Base-by-base conservation (phyloP, 108 stramenopile genomes). In the Fistulifera pelliculosa region DNA sequence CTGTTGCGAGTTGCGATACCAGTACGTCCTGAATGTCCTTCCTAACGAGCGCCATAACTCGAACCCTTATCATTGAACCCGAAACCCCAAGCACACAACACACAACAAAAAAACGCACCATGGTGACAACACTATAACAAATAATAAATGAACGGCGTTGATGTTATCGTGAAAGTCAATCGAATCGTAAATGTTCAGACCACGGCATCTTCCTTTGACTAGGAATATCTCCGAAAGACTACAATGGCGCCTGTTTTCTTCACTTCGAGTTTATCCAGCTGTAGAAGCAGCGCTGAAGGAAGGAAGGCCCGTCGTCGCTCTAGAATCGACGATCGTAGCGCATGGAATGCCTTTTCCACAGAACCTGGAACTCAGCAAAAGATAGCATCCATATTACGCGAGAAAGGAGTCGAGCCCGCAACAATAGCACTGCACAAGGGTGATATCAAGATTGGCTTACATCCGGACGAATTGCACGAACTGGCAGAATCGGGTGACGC, bases 321-420 rank as follows among this genome's bases (percentile, higher is more conserved):
- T 99, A 22, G 99, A 99, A 60, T 89, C 86, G 17, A 99, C 99
- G 47, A 98, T 99, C 56, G 87, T 98, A 27, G 89, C 97, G 0
- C 97, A 99, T 66, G 99, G 99, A 1, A 95, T 99, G 94, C 99
- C 99, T 5, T 98, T 75, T 65, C 99, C 99, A 8, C 69, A 96
- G 48, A 99, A 99, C 52, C 58, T 95, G n/a, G 55, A 92, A 45
- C 60, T 89, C 41, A 95, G 94, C 2, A 60, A 25, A 79, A 80
- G 22, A 66, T 90, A 3, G 81, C 81, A 54, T 6, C 41, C 38
- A 83, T 86, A 15, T 45, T 90, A 19, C 61, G 77, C 14, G 16
- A 39, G 4, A 26, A 84, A 54, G 95, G 94, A 12, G 94, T 92
- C 10, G 73, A 76, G 21, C 98, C 98, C 1, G 95, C 95, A 15